Conservation (phyloP, 805 yeast species). For the Blastobotrys terrestris region DNA sequence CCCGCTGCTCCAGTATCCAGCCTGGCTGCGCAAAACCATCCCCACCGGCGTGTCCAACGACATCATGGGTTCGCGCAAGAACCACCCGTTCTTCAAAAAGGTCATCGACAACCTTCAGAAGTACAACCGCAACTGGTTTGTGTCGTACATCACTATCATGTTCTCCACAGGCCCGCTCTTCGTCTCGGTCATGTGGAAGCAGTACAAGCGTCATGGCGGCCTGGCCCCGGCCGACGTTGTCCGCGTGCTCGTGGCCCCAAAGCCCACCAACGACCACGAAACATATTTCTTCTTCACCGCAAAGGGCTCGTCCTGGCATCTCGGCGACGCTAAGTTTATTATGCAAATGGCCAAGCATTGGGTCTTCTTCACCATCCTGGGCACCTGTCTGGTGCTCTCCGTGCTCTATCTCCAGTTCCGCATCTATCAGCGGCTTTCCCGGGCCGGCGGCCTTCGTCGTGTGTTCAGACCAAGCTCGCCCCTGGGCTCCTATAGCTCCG, state of each 20-base stretch:
- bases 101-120: conserved; percentile 57
- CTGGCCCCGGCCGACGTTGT: background rate
- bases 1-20: conserved; percentile 74
- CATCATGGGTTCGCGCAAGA: conserved; percentile 83
- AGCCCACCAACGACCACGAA: conserved; percentile 48
- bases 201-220: conserved; percentile 61
- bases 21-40: conserved; percentile 77
- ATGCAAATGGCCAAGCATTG: conserved; percentile 71
- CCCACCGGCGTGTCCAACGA: conserved; percentile 93
- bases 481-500: background rate
- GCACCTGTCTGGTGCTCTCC: conserved; percentile 33
- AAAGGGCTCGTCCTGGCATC: conserved; percentile 89
- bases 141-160: conserved; percentile 90
- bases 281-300: conserved; percentile 55
- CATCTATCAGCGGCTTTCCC: conserved; percentile 4
- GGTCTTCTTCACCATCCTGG: conserved; percentile 61
- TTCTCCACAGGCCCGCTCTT: conserved; percentile 88
- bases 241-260: conserved; percentile 18
- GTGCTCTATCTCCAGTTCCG: conserved; percentile 5
- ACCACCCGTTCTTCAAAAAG: conserved; percentile 76
- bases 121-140: conserved; percentile 69
- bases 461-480: background rate
- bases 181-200: conserved; percentile 80
- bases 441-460: background rate
- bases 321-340: conserved; percentile 77